These are phyloP conservation scores for Nicotiana obtusifolia DNA, from an alignment of 257 asterid species.

Conservation along the genomic window DNA sequence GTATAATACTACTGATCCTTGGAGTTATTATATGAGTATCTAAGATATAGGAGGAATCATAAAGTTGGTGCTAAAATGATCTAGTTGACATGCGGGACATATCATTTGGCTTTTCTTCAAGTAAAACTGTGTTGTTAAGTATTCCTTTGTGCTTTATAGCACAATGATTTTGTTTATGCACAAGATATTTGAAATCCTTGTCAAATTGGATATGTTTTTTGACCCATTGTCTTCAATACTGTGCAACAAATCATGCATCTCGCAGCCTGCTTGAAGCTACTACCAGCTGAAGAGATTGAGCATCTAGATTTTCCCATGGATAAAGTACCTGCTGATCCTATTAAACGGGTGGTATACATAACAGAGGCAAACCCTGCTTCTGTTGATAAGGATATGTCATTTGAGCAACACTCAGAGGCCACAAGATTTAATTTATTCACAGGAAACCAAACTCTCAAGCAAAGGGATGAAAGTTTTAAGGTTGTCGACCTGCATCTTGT, in stretches of 20 bases:
- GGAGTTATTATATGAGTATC: neutral
- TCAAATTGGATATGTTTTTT: conserved; percentile 2
- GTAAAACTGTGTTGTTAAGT: neutral
- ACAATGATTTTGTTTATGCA: neutral
- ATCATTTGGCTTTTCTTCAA: neutral
- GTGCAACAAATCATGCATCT: neutral
- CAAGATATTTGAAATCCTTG: neutral
- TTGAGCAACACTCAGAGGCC: conserved; percentile 31
- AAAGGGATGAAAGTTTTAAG: conserved; percentile 74
- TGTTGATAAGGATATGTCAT: conserved; percentile 34
- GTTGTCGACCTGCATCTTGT: conserved; percentile 24
- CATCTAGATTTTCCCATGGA: conserved; percentile 57
- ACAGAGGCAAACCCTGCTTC: conserved; percentile 33
- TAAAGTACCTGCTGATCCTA: conserved; percentile 31
- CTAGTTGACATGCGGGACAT: neutral
- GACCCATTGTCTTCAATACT: neutral
- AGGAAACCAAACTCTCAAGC: conserved; percentile 80
- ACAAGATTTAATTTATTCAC: conserved; percentile 82
- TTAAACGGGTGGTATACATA: conserved; percentile 51
- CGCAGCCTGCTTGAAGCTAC: conserved; percentile 78
- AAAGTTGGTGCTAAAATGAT: neutral
- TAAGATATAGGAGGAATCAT: neutral
- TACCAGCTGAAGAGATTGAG: conserved; percentile 77
- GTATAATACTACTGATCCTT: neutral
- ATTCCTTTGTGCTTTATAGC: neutral